Evolutionary conservation across 306 rosid genomes (phyloP).

Genomic region (Myrica gale): DNA sequence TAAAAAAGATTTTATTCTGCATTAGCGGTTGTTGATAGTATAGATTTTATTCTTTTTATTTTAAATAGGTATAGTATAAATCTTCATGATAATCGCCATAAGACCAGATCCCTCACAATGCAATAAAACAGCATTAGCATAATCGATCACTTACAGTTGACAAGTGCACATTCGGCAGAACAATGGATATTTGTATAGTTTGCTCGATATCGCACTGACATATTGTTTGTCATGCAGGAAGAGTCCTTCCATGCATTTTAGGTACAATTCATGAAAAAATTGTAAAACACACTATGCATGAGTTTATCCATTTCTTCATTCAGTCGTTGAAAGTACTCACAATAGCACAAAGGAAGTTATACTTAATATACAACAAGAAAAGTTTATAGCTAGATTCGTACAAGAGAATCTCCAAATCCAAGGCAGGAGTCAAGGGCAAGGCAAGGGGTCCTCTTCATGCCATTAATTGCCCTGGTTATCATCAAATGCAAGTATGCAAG

Average conservation of each 20-base stretch:
- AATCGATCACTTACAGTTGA: slow-evolving; percentile 39
- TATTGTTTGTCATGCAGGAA: slow-evolving; percentile 42
- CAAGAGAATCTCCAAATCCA: slow-evolving; percentile 41
- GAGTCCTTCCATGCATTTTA: slow-evolving; percentile 10
- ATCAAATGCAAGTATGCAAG: slow-evolving; percentile 39
- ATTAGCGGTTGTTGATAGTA: slow-evolving; percentile 38
- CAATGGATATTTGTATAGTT: slow-evolving; percentile 39
- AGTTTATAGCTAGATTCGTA: slow-evolving; percentile 30
- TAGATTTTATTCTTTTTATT: slow-evolving; percentile 30
- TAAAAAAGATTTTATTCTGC: slow-evolving; percentile 26
- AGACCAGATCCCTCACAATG: slow-evolving; percentile 23
- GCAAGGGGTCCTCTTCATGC: slow-evolving; percentile 38
- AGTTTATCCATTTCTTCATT: slow-evolving; percentile 19
- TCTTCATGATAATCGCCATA: slow-evolving; percentile 21
- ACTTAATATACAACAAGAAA: slow-evolving; percentile 23
- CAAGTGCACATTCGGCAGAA: slow-evolving; percentile 44
- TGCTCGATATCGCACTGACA: slow-evolving; percentile 29
- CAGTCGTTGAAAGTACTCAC: background rate
- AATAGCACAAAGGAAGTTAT: background rate
- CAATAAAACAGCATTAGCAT: slow-evolving; percentile 36
- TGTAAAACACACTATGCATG: slow-evolving; percentile 19
- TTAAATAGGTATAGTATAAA: slow-evolving; percentile 28
- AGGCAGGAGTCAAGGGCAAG: slow-evolving; percentile 43
- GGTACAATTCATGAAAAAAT: slow-evolving; percentile 9
- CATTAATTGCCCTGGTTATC: slow-evolving; percentile 32